These are phyloP conservation scores for Aspergillus sclerotioniger DNA, from an alignment of 495 filamentous ascomycete species.

Conservation along the genomic window DNA sequence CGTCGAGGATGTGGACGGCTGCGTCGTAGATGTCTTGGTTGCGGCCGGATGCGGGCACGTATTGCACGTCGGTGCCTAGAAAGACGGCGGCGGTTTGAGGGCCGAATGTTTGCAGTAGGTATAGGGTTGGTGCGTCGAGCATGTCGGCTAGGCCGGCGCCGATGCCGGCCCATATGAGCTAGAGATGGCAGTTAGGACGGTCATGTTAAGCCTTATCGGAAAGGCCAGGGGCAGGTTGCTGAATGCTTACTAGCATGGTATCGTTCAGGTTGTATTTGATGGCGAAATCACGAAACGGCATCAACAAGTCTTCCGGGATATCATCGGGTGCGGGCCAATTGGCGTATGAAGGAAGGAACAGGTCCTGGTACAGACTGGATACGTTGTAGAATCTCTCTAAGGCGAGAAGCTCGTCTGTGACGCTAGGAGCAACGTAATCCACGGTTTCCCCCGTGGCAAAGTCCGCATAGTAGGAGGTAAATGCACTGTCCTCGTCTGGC, in stretches of 20 bases:
- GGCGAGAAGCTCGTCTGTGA: constrained; percentile 26
- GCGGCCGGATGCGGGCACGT: constrained; percentile 32
- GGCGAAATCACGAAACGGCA: constrained; percentile 44
- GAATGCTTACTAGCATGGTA: constrained; percentile 16
- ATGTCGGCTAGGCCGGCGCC: constrained; percentile 41
- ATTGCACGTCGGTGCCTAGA: constrained; percentile 19
- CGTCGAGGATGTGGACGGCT: constrained; percentile 30
- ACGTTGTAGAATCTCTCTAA: constrained; percentile 36
- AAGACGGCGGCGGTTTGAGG: constrained; percentile 35
- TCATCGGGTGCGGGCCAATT: constrained; percentile 30
- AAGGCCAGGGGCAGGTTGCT: not conserved
- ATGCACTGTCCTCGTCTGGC: constrained; percentile 13
- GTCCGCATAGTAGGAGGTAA: constrained; percentile 34
- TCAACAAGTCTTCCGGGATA: constrained; percentile 44
- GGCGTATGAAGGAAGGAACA: constrained; percentile 38
- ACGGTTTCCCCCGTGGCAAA: constrained; percentile 36
- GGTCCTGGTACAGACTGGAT: constrained; percentile 33
- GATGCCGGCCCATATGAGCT: constrained; percentile 23
- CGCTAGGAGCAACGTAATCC: constrained; percentile 20
- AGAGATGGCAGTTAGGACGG: not conserved
- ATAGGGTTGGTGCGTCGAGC: constrained; percentile 37
- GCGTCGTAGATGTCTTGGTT: constrained; percentile 42
- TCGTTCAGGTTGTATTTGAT: constrained; percentile 43
- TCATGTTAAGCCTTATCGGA: not conserved
- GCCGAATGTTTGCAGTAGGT: constrained; percentile 40